Base-by-base conservation (phyloP, 257 asterid species). In the Forsythia viridissima region DNA sequence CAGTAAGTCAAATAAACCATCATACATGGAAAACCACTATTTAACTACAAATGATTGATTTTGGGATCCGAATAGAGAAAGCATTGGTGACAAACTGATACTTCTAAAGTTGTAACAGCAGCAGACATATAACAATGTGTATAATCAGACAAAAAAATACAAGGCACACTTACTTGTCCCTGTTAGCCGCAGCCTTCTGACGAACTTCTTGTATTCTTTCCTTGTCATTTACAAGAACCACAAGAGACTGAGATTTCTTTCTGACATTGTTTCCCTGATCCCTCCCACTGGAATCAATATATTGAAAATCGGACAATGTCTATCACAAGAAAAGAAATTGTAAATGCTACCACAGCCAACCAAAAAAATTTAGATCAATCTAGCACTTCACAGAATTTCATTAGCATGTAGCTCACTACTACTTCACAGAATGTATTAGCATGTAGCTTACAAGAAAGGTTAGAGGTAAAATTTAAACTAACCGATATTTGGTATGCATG, bases 401-500 rank as follows among this genome's bases (percentile, higher is more conserved):
- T 55, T 52, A 18, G 30, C 30, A 18, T 63, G 34, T 8, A 61
- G 15, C 13, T 63, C 43, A 69, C 39, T 1, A 30, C 34, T 30
- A 30, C 34, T 30, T 30, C 34, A 43, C 51, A 43, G 51, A 43
- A 43, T 30, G 34, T 30, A 55, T 55, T 52, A 18, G 30, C 30
- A 18, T 63, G 34, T 21, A 61, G 15, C 13, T 63, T 51, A 69
- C 39, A 76, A 74, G 71, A 21, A 61, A 61, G 1, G 37, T 9
- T 30, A 21, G 16, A 63, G 79, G 42, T 59, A 72, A 74, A 81
- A 79, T 63, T 21, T 81, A 73, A 85, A 84, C 88, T 85, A 63
- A 93, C 99, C 70, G 97, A 93, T 89, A 96, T 93, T 86, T 96
- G 99, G 84, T 93, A 91, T 21, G 97, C 92, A 84, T 96, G 98